phyloP scores from a whole-genome alignment of 2,329 filamentous ascomycete species.

The Phaeosphaeria sp. region DNA sequence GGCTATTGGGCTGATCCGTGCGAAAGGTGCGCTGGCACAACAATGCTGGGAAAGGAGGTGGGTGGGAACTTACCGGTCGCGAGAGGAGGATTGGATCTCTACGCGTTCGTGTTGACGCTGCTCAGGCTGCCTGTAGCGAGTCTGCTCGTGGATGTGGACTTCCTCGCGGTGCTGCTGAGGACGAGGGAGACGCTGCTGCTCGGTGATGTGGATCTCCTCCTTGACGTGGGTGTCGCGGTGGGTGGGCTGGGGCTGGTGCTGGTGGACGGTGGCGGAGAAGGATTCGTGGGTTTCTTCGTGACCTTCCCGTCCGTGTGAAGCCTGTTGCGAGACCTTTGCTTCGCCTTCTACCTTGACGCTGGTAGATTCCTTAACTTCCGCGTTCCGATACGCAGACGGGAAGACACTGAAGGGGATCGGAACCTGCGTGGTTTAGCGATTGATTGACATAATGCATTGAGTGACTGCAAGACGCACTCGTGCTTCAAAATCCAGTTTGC shows the following conservation, averaged over 20 bases:
- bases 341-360: constrained; percentile 87
- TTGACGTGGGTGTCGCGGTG: constrained; percentile 66
- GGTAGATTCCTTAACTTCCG: constrained; percentile 62
- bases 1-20: constrained; percentile 39
- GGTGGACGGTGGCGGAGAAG: constrained; percentile 58
- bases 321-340: constrained; percentile 74
- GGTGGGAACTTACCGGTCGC: constrained; percentile 41
- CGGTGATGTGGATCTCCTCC: constrained; percentile 82
- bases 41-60: constrained; percentile 26
- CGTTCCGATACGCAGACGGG: constrained; percentile 92
- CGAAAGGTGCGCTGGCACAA: constrained; percentile 33
- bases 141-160: constrained; percentile 44
- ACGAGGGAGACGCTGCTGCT: constrained; percentile 78
- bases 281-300: constrained; percentile 75
- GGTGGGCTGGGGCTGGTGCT: constrained; percentile 48
- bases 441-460: too few relatives aligned
- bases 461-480: constrained; percentile 67
- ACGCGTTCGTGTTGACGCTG: constrained; percentile 25
- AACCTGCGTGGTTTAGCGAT: constrained; percentile 37
- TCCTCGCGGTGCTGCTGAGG: constrained; percentile 61
- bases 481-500: constrained; percentile 99
- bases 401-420: constrained; percentile 99
- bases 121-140: constrained; percentile 34
- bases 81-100: constrained; percentile 28
- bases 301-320: constrained; percentile 96